Evolutionary conservation across 2,329 filamentous ascomycete species (phyloP).

Genomic region (Teratosphaeria nubilosa): DNA sequence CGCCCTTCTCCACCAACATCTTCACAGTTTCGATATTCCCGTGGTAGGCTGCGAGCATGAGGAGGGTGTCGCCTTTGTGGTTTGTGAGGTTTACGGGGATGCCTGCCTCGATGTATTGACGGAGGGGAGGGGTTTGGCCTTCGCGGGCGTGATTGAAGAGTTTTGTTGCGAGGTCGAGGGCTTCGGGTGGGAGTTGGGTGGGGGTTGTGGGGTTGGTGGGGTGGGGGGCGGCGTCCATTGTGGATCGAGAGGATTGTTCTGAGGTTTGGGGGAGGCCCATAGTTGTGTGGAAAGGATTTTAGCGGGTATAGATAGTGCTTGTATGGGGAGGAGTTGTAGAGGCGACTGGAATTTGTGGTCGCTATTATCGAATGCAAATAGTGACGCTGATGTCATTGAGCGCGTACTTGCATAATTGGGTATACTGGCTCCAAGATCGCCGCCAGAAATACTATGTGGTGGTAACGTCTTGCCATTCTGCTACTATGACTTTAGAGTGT

Average conservation of each 20-base stretch:
- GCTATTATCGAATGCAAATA: neutral
- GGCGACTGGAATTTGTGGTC: neutral
- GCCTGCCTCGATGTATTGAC: constrained; percentile 54
- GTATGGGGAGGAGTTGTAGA: neutral
- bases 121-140: constrained; percentile 49
- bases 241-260: neutral
- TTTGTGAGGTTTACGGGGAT: constrained; percentile 63
- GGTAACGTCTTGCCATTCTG: no score
- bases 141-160: constrained; percentile 58
- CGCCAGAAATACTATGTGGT: no score
- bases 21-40: constrained; percentile 52
- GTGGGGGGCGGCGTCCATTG: neutral
- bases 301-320: neutral
- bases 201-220: constrained; percentile 1
- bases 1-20: constrained; percentile 51
- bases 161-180: constrained; percentile 53
- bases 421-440: neutral
- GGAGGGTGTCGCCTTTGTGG: constrained; percentile 60
- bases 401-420: neutral
- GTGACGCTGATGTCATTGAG: neutral
- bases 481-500: no score
- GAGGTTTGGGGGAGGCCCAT: constrained; percentile 8
- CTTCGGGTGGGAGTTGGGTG: constrained; percentile 47
- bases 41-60: constrained; percentile 66
- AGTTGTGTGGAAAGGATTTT: neutral